Evolutionary conservation across 140 eudicot species (phyloP).

Genomic region (Stevia rebaudiana): DNA sequence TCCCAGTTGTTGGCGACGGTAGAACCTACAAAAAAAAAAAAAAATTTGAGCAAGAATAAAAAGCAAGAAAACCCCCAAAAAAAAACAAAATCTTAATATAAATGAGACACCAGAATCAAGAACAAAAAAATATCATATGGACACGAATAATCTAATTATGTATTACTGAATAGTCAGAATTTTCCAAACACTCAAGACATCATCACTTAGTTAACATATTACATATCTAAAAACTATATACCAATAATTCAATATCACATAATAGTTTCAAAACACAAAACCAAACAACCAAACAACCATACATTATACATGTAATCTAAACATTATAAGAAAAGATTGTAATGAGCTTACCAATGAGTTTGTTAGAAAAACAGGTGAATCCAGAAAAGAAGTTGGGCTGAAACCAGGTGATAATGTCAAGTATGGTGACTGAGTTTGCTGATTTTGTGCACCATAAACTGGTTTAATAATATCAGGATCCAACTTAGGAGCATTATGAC

Average conservation of each 20-base stretch:
- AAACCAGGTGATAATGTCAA: slow-evolving; percentile 61
- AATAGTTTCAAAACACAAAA: neutral
- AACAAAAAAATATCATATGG: neutral
- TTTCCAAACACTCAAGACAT: neutral
- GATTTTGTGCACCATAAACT: slow-evolving; percentile 31
- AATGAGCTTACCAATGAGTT: slow-evolving; percentile 62
- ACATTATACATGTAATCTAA: neutral
- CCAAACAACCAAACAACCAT: neutral
- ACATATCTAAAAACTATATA: too few relatives aligned
- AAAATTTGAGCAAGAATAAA: neutral
- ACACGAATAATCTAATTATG: neutral
- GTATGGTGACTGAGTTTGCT: slow-evolving; percentile 46
- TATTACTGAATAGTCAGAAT: neutral
- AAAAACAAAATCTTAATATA: neutral
- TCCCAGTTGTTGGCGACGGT: slow-evolving; percentile 91
- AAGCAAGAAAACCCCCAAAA: neutral
- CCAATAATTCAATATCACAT: neutral
- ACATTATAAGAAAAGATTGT: neutral
- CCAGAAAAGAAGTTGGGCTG: slow-evolving; percentile 65
- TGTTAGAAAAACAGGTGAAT: slow-evolving; percentile 70
- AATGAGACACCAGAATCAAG: neutral
- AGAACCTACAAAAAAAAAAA: slow-evolving; percentile 44
- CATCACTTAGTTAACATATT: neutral
- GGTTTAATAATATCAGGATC: slow-evolving; percentile 66
- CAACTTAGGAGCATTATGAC: slow-evolving; percentile 74